phyloP scores from a whole-genome alignment of 345 rosid genomes.

The Aurinia saxatilis region DNA sequence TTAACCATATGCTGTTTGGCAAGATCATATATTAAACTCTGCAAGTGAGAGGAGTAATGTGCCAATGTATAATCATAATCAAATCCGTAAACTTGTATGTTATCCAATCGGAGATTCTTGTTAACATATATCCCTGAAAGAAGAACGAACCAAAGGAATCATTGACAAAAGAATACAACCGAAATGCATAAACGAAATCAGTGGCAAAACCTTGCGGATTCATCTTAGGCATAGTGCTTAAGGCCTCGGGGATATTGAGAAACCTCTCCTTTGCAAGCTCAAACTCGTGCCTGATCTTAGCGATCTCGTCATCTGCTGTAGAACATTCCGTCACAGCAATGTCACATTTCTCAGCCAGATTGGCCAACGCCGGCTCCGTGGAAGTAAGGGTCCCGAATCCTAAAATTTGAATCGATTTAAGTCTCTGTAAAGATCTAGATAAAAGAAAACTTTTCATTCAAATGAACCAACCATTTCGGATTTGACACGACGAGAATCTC shows the following conservation, averaged over 20 bases:
- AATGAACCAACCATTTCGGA: constrained; percentile 30
- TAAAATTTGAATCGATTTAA: constrained; percentile 12
- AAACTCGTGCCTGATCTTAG: constrained; percentile 51
- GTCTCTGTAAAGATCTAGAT: not conserved
- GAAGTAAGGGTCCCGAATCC: constrained; percentile 31
- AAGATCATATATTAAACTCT: constrained; percentile 84
- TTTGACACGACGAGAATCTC: constrained; percentile 15
- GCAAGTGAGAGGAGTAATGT: constrained; percentile 73
- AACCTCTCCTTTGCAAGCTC: constrained; percentile 65
- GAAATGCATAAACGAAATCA: not conserved
- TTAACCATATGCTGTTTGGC: constrained; percentile 90
- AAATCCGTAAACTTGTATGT: constrained; percentile 83
- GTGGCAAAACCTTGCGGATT: constrained; percentile 61
- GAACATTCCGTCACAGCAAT: constrained; percentile 14
- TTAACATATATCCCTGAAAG: constrained; percentile 73
- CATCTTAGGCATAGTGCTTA: constrained; percentile 68
- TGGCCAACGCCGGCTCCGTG: constrained; percentile 28
- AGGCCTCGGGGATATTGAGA: constrained; percentile 58
- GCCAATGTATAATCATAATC: constrained; percentile 95
- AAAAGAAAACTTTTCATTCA: not conserved
- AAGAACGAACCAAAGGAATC: not conserved
- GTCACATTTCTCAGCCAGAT: constrained; percentile 32
- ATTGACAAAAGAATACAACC: not conserved
- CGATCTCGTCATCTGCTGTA: constrained; percentile 36
- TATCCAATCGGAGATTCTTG: constrained; percentile 80